Evolutionary conservation across 169 alveolate species (phyloP).

Genomic region (Plasmodium fragile): DNA sequence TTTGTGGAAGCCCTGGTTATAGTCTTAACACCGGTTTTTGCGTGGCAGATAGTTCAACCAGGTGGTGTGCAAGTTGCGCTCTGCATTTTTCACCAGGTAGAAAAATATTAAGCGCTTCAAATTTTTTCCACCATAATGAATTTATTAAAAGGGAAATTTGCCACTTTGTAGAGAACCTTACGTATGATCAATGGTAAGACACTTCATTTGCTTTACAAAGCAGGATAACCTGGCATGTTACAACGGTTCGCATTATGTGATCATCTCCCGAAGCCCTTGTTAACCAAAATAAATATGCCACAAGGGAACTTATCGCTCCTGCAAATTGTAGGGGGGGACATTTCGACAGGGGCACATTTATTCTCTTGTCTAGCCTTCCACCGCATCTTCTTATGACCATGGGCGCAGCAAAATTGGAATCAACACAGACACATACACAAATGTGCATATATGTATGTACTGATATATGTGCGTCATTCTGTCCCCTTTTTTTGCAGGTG

Average conservation of each 20-base stretch:
- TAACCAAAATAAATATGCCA: neutral
- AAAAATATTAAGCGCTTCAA: neutral
- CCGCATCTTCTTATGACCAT: neutral
- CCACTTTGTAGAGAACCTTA: neutral
- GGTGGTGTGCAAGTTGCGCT: neutral
- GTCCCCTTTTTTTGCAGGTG: neutral
- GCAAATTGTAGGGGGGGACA: neutral
- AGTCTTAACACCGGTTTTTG: neutral
- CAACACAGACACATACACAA: neutral
- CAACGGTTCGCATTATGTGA: slow-evolving; percentile 3
- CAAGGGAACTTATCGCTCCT: neutral
- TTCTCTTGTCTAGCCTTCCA: neutral
- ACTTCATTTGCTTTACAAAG: neutral
- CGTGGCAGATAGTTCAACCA: neutral
- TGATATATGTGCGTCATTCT: neutral
- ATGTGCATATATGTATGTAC: slow-evolving; percentile 5
- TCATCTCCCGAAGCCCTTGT: neutral
- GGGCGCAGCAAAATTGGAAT: neutral
- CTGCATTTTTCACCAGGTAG: neutral
- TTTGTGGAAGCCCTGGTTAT: neutral
- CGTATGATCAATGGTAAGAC: neutral
- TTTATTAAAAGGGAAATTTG: neutral
- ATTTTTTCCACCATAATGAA: neutral
- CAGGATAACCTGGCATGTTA: neutral
- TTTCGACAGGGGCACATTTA: neutral